Base-by-base conservation (phyloP, 345 rosid species). In the Dipteronia dyeriana region DNA sequence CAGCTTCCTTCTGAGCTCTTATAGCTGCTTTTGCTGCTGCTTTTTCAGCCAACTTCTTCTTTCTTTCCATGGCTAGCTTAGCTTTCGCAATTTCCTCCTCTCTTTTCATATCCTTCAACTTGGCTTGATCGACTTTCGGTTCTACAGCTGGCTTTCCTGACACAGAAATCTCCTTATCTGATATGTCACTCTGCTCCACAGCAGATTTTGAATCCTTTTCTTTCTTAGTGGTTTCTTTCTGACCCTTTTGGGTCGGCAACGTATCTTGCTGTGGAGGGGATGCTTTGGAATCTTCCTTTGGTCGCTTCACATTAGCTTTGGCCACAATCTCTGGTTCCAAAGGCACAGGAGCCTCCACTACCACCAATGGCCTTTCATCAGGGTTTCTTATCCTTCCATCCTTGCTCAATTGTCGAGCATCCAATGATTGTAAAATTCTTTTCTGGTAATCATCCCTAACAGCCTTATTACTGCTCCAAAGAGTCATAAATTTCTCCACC, bases 1-100 rank as follows among this genome's bases (percentile, higher is more conserved):
- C 97, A 73, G 96, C 97, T 78, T 95, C 99, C 89, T 90, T 95
- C 83, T 95, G 89, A 80, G 99, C 97, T 90, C 94, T 87, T 26
- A 78, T 73, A 53, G 98, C 94, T 60, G 95, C 97, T 86, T 96
- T 96, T 16, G 90, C 91, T 63, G 98, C 99, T 76, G 89, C 82
- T 88, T 92, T 92, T 83, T 94, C 98, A 2, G 97, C 97, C 87
- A 82, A 74, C 85, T 88, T 97, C 88, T 89, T 97, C 91, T 97
- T 97, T 86, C 99, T 90, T 82, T 97, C 99, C 90, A 88, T 81
- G 62, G 97, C 97, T 81, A 84, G 95, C 85, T 89, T 94, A 71
- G 95, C 92, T 87, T 94, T 94, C 26, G 86, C 97, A 17, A 89
- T 84, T 82, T 96, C 97, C 87, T 91, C 97, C 75, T 90, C 96